These are phyloP conservation scores for Phytophthora sojae DNA, from an alignment of 352 stramenopile genomes.

Conservation along the genomic window DNA sequence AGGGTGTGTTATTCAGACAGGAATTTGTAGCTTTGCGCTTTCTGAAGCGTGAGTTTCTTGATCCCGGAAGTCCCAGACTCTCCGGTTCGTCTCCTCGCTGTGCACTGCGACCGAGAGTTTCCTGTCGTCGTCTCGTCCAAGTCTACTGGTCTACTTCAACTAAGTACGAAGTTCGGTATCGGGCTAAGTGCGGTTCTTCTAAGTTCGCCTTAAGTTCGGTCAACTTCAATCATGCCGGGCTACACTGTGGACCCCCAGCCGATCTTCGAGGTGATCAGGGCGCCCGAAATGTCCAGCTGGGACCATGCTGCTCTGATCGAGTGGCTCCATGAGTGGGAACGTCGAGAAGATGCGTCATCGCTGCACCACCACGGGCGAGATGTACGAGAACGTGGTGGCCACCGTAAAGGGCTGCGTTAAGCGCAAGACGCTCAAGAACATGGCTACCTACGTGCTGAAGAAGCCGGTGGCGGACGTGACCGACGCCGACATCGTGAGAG, in stretches of 20 bases:
- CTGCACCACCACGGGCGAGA: conserved; percentile 24
- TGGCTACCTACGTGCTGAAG: conserved; percentile 21
- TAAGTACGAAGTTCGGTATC: too few species aligned
- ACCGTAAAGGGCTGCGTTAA: conserved; percentile 18
- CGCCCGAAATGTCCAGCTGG: too few species aligned
- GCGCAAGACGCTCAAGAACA: conserved; percentile 5
- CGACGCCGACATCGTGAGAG: conserved; percentile 10
- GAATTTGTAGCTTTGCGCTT: conserved; percentile 11
- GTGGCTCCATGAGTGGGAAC: too few species aligned
- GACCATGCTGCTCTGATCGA: too few species aligned
- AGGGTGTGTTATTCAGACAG: too few species aligned
- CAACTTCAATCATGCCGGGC: too few species aligned
- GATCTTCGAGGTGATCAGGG: too few species aligned
- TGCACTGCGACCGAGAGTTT: neutral
- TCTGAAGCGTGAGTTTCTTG: conserved; percentile 10
- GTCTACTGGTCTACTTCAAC: too few species aligned
- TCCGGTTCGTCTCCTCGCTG: neutral
- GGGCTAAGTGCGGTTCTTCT: too few species aligned
- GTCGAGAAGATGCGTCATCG: conserved; percentile 14
- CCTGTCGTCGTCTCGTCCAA: neutral
- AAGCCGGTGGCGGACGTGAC: conserved; percentile 11
- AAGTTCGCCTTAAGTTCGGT: too few species aligned
- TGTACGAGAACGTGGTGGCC: conserved; percentile 18
- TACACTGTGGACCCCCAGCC: too few species aligned
- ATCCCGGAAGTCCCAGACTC: conserved; percentile 1